A percentile compares a stretch with the other conserved stretches of the same genome.
phyloP scores from a whole-genome alignment of 768 basidiomycete genomes.

The Cystobasidium tubakii region DNA sequence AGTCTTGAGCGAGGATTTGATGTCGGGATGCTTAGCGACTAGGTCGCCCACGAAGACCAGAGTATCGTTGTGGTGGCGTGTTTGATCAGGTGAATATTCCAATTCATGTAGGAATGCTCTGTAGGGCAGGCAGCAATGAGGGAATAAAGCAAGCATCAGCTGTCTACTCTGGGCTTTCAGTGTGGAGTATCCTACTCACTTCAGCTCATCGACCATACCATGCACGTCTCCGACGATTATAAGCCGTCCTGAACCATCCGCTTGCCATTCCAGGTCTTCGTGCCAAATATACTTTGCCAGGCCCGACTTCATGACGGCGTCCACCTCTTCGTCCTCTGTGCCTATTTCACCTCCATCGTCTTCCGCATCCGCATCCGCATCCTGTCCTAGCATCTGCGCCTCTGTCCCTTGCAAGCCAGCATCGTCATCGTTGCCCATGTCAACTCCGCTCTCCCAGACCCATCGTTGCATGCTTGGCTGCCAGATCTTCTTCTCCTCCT shows the following conservation, averaged over 20 bases:
- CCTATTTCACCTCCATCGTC: not conserved
- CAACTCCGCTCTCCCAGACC: conserved; percentile 7
- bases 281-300: conserved; percentile 36
- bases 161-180: no score
- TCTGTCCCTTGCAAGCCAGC: not conserved
- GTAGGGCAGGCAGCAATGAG: not conserved
- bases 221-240: conserved; percentile 85
- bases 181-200: no score
- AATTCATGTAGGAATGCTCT: conserved; percentile 63
- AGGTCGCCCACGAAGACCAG: conserved; percentile 81
- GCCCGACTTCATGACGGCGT: conserved; percentile 2
- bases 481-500: not conserved
- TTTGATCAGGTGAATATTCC: conserved; percentile 55
- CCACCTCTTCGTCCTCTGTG: not conserved
- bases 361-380: not conserved
- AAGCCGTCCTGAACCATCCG: conserved; percentile 52
- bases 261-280: conserved; percentile 34
- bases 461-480: not conserved
- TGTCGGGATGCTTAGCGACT: conserved; percentile 61
- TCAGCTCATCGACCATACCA: conserved; percentile 65
- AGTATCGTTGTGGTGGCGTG: conserved; percentile 54
- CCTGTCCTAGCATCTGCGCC: not conserved
- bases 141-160: no score
- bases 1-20: conserved; percentile 59
- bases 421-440: not conserved